Conservation (phyloP, 306 rosid species). For the Citrullus mucosospermus region DNA sequence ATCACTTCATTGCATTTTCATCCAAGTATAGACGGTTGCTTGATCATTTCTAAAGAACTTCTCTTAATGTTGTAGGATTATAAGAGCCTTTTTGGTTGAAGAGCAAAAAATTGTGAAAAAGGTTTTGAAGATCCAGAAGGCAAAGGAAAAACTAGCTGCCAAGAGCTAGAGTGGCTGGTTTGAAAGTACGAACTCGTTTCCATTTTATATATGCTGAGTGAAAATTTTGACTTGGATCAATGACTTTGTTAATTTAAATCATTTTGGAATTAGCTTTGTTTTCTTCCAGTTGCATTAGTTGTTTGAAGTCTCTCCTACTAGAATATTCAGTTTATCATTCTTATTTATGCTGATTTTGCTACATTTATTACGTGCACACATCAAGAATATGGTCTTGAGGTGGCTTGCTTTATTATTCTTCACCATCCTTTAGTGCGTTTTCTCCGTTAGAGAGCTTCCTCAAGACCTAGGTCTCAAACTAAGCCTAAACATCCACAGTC, state of each 20-base stretch:
- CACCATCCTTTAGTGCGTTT: neutral
- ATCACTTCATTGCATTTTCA: neutral
- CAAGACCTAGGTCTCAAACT: neutral
- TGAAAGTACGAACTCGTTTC: neutral
- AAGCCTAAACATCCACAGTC: neutral
- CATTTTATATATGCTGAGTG: neutral
- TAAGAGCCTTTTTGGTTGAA: neutral
- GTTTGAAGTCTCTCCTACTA: neutral
- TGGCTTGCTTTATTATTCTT: neutral
- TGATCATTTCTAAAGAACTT: neutral
- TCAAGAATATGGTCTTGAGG: neutral
- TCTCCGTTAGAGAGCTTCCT: neutral
- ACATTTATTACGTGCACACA: neutral
- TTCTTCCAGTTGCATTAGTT: neutral
- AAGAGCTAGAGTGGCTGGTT: neutral
- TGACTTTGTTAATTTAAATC: neutral
- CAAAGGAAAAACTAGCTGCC: neutral
- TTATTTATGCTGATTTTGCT: neutral
- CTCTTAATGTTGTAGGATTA: neutral
- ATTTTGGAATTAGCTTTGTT: neutral
- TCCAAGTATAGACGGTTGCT: neutral
- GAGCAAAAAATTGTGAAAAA: conserved; percentile 3
- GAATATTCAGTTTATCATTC: neutral
- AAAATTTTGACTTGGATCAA: conserved; percentile 1
- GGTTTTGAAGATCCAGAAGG: conserved; percentile 2